Base-by-base conservation (phyloP, 2,329 filamentous ascomycete species). In the Colletotrichum theobromicola region DNA sequence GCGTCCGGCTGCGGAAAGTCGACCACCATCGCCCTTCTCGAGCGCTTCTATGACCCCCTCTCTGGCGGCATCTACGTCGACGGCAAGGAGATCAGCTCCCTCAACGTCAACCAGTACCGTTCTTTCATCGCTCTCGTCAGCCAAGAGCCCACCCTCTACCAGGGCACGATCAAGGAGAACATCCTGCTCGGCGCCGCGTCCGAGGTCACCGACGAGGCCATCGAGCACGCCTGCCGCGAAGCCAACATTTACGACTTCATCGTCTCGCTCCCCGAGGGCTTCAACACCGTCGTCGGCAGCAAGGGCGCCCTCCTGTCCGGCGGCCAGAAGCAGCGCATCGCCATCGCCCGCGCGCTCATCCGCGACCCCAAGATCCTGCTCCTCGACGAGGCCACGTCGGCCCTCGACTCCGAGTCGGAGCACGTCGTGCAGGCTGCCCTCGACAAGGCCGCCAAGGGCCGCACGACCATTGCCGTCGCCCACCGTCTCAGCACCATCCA, bases 181-280 rank as follows among this genome's bases (percentile, higher is more conserved):
- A 95, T 98, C 76, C 85, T 98, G 7, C 90, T 98, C 3, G 95
- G 95, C 13, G 91, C 92, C 50, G 87, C 93, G 9, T 86, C 88
- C 15, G 88, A 92, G 32, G 90, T 97, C 1, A 84, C 91, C 0
- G 95, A 98, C 73, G 91, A 93, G 71, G 90, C 90, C 2, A 88
- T 98, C 66, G 89, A 94, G 69, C 90, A 92, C 79, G 96, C 94
- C 2, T 98, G 95, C 87, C 93, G 93, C 73, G 95, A 98, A 81
- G 94, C 95, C 78, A 98, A 98, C 81, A 98, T 98, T 77, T 95
- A 96, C 84, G 95, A 98, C 80, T 98, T 98, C 81, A 95, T 98
- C 85, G 87, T 94, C 78, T 96, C 94, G 6, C 87, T 97, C 21
- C 95, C 94, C 1, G 95, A 98, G 3, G 95, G 95, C 18, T 95